phyloP scores from a whole-genome alignment of 2,329 filamentous ascomycete genomes.

The Fusarium sp. region DNA sequence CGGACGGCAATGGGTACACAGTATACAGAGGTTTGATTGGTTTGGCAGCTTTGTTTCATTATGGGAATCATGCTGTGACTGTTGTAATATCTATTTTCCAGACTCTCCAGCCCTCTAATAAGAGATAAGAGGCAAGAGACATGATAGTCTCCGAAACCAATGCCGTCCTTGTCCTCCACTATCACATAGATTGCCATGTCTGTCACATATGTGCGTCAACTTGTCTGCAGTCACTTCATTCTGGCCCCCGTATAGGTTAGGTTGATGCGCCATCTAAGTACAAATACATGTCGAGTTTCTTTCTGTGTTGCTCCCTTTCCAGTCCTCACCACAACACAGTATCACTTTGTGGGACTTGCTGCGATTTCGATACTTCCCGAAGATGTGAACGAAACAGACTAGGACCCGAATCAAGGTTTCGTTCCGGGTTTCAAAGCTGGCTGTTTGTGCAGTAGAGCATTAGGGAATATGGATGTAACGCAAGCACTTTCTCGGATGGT shows the following conservation, averaged over 20 bases:
- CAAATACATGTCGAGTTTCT: neutral
- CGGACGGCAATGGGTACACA: neutral
- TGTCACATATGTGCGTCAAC: slow-evolving; percentile 19
- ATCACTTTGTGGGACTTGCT: slow-evolving; percentile 6
- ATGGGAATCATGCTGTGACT: too few relatives aligned
- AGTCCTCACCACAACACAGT: slow-evolving; percentile 4
- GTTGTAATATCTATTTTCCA: neutral
- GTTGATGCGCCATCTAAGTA: slow-evolving; percentile 13
- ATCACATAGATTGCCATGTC: neutral
- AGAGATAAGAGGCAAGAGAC: neutral
- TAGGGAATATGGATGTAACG: slow-evolving; percentile 11
- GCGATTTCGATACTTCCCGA: neutral
- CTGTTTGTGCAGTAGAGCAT: slow-evolving; percentile 4
- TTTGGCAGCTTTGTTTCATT: too few relatives aligned
- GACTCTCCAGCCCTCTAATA: neutral
- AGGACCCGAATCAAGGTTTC: slow-evolving; percentile 8
- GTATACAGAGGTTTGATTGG: neutral
- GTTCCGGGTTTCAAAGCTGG: slow-evolving; percentile 5
- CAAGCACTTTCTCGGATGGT: slow-evolving; percentile 22
- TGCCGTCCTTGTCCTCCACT: neutral
- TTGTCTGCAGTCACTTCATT: neutral
- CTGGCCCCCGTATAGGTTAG: neutral
- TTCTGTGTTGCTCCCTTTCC: slow-evolving; percentile 4
- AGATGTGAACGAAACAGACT: neutral
- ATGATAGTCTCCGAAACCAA: neutral